Conservation (phyloP, 257 asterid species). For the Penstemon barbatus region DNA sequence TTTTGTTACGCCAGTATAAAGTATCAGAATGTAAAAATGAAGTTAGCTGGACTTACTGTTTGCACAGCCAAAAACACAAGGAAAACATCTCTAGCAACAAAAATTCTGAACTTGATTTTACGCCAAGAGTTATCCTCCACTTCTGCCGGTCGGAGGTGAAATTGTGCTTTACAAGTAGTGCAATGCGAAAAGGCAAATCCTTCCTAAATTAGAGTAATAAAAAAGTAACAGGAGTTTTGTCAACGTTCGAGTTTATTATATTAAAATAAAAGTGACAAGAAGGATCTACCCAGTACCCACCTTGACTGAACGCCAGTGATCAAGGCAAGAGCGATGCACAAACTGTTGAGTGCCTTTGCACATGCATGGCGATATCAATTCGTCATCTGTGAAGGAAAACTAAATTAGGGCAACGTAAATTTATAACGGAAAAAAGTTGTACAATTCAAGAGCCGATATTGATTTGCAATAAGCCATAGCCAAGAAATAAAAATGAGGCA, state of each 20-base stretch:
- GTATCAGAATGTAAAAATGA: background rate
- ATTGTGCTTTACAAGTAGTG: slow-evolving; percentile 62
- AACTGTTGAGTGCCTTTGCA: slow-evolving; percentile 66
- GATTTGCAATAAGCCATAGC: background rate
- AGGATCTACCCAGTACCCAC: slow-evolving; percentile 25
- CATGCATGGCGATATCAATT: slow-evolving; percentile 60
- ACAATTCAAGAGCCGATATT: background rate
- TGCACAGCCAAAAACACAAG: slow-evolving; percentile 58
- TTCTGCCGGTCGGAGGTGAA: slow-evolving; percentile 48
- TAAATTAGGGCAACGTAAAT: background rate
- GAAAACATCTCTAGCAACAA: slow-evolving; percentile 57
- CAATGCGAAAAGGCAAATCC: slow-evolving; percentile 67
- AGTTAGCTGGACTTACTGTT: slow-evolving; percentile 39
- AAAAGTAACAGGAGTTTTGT: no score
- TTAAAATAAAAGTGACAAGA: background rate
- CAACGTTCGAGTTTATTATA: no score
- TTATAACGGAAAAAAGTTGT: background rate
- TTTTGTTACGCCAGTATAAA: background rate
- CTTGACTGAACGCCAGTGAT: slow-evolving; percentile 66
- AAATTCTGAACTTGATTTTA: slow-evolving; percentile 50
- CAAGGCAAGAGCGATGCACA: slow-evolving; percentile 64
- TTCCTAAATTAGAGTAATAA: slow-evolving; percentile 36
- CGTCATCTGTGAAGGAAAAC: slow-evolving; percentile 37
- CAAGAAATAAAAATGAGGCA: background rate
- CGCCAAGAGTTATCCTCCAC: slow-evolving; percentile 49